Base-by-base conservation (phyloP, 805 yeast species). In the Maudiozyma barnettii region DNA sequence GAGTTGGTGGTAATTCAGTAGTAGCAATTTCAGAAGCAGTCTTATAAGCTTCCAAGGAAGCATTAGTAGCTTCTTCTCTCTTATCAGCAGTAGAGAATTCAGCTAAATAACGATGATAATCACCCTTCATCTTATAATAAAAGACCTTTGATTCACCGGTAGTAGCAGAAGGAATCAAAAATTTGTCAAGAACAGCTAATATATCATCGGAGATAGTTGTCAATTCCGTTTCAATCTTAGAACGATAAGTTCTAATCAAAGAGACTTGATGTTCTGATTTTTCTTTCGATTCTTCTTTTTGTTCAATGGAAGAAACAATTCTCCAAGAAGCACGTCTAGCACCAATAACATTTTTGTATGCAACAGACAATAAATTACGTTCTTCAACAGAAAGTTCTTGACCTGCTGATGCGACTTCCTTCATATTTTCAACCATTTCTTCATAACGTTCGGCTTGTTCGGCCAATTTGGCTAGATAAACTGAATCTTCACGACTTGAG, bases 271-370 rank as follows among this genome's bases (percentile, higher is more conserved):
- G 74, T 63, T 86, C 95, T 10, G 67, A 61, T 47, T 88, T 87
- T 26, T 95, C 96, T 75, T 90, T 90, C 60, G 89, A 84, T 71
- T 90, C 97, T 74, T 91, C 98, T 75, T 89, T 90, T 74, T 91
- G 97, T 73, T 91, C 99, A 63, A 91, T 91, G 43, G 97, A 88
- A 36, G 96, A 89, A 46, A 93, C 96, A 65, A 93, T 89, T 80
- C 99, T 85, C 98, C 98, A 93, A 41, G 96, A 88, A 50, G 99
- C 98, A 75, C 99, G 90, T 65, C 98, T 89, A 50, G 98, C 96
- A 66, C 99, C 99, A 71, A 91, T 91, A 49, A 91, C 98, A 66
- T 91, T 91, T 74, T 91, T 91, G 78, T 91, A 91, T 52, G 99
- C 99, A 60, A 93, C 98, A 31, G 96, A 88, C 62, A 91, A 79